Percentiles rank a stretch among this genome's conserved stretches.
phyloP scores from a whole-genome alignment of 139 green algal species.

The Micromonas commoda region DNA sequence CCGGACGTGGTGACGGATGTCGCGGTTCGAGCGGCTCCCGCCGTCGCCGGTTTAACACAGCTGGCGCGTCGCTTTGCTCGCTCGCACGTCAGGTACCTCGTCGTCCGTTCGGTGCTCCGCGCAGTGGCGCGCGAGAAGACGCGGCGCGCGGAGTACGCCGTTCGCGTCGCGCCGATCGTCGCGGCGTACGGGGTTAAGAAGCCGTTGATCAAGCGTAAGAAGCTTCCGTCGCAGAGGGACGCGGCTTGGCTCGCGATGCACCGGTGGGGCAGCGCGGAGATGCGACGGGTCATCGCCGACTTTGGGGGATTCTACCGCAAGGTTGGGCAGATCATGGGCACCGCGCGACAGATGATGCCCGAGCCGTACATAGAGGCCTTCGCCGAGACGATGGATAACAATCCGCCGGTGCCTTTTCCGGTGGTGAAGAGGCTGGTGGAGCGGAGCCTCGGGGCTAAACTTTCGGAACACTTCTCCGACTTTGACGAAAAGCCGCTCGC shows the following conservation, averaged over 20 bases:
- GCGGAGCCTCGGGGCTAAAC: background rate
- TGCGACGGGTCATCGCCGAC: slow-evolving; percentile 9
- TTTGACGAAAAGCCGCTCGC: slow-evolving; percentile 13
- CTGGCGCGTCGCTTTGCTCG: too few species aligned
- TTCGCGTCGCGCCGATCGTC: slow-evolving; percentile 16
- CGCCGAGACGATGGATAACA: slow-evolving; percentile 26
- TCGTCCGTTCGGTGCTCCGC: background rate
- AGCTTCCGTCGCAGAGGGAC: background rate
- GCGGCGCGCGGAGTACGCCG: background rate
- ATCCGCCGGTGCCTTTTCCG: slow-evolving; percentile 13
- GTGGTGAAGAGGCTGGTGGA: slow-evolving; percentile 7
- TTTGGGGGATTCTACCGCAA: slow-evolving; percentile 31
- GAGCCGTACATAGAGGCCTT: slow-evolving; percentile 24
- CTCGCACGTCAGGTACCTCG: background rate
- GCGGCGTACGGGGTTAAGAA: slow-evolving; percentile 3
- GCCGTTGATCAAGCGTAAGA: background rate
- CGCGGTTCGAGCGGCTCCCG: too few species aligned
- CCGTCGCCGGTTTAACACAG: too few species aligned
- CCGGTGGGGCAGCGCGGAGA: background rate
- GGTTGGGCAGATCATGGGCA: slow-evolving; percentile 34
- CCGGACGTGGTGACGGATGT: too few species aligned
- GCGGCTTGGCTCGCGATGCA: slow-evolving; percentile 2
- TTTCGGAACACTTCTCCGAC: slow-evolving; percentile 17
- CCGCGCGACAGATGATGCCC: slow-evolving; percentile 31
- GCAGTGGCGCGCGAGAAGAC: background rate